These are phyloP conservation scores for Coffea eugenioides DNA, from an alignment of 257 asterid genomes.

Conservation along the genomic window DNA sequence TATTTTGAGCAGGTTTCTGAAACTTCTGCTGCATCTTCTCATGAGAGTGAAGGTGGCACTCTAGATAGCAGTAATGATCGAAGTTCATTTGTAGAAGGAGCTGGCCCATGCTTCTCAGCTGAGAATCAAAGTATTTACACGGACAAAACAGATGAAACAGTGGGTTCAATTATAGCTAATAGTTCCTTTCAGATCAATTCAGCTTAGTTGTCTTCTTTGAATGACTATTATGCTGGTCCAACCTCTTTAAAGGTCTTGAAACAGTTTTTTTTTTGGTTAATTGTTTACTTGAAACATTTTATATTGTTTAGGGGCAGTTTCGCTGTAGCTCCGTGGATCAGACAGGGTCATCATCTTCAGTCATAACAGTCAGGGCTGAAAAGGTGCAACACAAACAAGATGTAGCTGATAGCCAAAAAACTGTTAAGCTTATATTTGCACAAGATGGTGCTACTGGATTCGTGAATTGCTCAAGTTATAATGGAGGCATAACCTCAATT, in stretches of 20 bases:
- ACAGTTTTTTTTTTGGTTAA: background rate
- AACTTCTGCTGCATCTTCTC: background rate
- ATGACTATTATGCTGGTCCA: background rate
- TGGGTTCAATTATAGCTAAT: background rate
- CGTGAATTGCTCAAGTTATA: background rate
- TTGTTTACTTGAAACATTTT: background rate
- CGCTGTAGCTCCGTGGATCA: background rate
- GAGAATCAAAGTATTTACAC: too few species aligned
- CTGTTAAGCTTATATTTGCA: background rate
- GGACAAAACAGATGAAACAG: background rate
- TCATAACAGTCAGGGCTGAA: background rate
- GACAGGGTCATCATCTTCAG: conserved; percentile 11
- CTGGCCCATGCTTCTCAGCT: background rate
- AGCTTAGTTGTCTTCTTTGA: conserved; percentile 4
- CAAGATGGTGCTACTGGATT: background rate
- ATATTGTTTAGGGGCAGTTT: background rate
- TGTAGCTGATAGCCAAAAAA: background rate
- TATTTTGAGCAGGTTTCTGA: background rate
- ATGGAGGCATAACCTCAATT: background rate
- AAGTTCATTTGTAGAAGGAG: background rate
- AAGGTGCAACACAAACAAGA: conserved; percentile 5
- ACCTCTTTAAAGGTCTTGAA: background rate
- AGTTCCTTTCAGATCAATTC: background rate
- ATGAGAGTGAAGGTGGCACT: background rate
- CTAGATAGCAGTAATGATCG: background rate